phyloP scores from a whole-genome alignment of 306 rosid genomes.

The Lathyrus aphaca region DNA sequence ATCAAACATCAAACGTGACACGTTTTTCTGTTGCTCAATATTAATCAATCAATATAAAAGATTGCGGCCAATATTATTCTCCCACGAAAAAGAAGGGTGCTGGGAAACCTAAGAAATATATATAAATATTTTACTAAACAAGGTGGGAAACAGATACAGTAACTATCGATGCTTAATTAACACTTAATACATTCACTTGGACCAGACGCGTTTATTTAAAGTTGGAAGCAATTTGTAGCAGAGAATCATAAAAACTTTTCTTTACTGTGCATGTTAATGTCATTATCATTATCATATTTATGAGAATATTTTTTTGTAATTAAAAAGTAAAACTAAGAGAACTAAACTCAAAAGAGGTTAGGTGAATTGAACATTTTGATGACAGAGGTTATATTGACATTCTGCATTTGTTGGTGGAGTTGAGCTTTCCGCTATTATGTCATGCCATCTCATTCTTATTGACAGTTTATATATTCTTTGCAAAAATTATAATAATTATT shows the following conservation, averaged over 20 bases:
- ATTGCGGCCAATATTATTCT: neutral
- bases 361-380: neutral
- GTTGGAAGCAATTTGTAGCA: neutral
- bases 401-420: conserved; percentile 30
- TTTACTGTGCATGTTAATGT: neutral
- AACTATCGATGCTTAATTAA: neutral
- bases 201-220: neutral
- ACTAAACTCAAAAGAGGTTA: neutral
- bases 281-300: neutral
- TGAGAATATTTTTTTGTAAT: neutral
- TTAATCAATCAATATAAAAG: neutral
- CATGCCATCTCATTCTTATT: conserved; percentile 8
- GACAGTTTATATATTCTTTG: no score
- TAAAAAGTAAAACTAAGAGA: neutral
- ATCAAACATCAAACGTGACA: no score
- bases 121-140: no score
- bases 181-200: neutral
- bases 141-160: no score
- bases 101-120: neutral
- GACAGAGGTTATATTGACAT: conserved; percentile 25
- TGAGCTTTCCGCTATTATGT: neutral
- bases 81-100: neutral
- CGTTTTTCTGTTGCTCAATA: no score
- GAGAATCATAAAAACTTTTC: neutral
- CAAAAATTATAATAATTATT: no score